Conservation (phyloP, 2,329 filamentous ascomycete genomes). For the Thermochaetoides dissita region DNA sequence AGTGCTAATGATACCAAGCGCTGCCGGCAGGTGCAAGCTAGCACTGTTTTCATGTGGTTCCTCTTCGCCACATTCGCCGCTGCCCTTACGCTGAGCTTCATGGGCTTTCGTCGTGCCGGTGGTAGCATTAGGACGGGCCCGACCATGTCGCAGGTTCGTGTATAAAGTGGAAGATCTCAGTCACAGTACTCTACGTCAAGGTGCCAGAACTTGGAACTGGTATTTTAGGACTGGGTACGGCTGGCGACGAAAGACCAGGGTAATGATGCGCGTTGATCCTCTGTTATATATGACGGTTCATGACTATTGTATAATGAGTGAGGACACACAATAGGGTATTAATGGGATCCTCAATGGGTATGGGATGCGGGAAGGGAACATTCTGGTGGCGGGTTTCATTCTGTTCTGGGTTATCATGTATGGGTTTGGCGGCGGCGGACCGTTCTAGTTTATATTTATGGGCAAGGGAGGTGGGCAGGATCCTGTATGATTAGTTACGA, state of each 20-base stretch:
- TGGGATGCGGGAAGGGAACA: too few relatives aligned
- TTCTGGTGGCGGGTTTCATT: too few relatives aligned
- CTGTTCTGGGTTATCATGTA: background rate
- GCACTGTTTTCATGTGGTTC: conserved; percentile 67
- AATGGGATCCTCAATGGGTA: too few relatives aligned
- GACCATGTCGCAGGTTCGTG: conserved; percentile 43
- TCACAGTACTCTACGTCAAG: too few relatives aligned
- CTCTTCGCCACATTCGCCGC: conserved; percentile 50
- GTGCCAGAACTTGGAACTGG: background rate
- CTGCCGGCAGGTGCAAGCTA: conserved; percentile 63
- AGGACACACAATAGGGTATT: too few relatives aligned
- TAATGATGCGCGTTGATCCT: too few relatives aligned
- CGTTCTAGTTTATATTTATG: background rate
- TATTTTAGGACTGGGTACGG: too few relatives aligned
- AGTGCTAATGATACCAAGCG: conserved; percentile 45
- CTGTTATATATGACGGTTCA: too few relatives aligned
- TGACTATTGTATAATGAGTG: too few relatives aligned
- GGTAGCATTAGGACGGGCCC: conserved; percentile 32
- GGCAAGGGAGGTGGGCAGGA: background rate
- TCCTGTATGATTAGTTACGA: conserved; percentile 4
- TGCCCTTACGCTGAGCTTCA: conserved; percentile 40
- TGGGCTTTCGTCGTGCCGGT: conserved; percentile 36
- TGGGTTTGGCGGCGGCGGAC: conserved; percentile 1
- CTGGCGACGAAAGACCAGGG: too few relatives aligned
- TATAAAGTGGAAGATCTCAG: conserved; percentile 19